A percentile compares a stretch with the other conserved stretches of the same genome.
Evolutionary conservation across 2,329 filamentous ascomycete species (phyloP).

Genomic region (Byssothecium circinans): DNA sequence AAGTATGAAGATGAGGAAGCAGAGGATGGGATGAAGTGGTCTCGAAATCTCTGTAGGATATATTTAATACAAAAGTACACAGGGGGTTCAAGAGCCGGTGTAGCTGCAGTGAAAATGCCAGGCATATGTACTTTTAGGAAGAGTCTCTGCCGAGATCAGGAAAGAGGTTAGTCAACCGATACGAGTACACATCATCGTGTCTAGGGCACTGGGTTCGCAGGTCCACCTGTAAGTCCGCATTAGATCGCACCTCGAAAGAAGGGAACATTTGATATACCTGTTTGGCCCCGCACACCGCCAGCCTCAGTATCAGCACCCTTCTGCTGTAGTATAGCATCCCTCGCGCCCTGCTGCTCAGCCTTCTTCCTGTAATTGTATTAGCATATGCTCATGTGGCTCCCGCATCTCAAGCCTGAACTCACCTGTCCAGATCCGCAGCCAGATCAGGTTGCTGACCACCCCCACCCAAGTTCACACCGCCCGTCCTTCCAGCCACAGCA

Average conservation of each 20-base stretch:
- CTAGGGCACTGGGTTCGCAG: slow-evolving; percentile 41
- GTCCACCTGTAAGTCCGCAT: slow-evolving; percentile 36
- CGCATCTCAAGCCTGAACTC: slow-evolving; percentile 11
- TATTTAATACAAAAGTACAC: too few relatives aligned
- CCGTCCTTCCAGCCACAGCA: slow-evolving; percentile 41
- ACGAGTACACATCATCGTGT: too few relatives aligned
- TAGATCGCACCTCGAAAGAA: not conserved
- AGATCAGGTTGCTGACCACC: slow-evolving; percentile 46
- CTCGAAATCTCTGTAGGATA: too few relatives aligned
- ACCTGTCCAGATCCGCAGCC: slow-evolving; percentile 50
- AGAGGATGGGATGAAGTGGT: too few relatives aligned
- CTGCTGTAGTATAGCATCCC: slow-evolving; percentile 46
- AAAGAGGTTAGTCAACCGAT: too few relatives aligned
- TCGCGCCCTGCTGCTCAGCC: slow-evolving; percentile 49
- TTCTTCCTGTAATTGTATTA: slow-evolving; percentile 47
- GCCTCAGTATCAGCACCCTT: slow-evolving; percentile 42
- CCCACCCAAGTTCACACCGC: slow-evolving; percentile 28
- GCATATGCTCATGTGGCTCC: not conserved
- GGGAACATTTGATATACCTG: slow-evolving; percentile 15
- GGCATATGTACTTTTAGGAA: too few relatives aligned
- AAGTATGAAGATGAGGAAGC: too few relatives aligned
- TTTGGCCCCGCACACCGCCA: slow-evolving; percentile 49
- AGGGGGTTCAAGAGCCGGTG: too few relatives aligned
- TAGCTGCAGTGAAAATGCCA: too few relatives aligned
- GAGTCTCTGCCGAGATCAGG: too few relatives aligned